These are phyloP conservation scores for Trichocladium uniseriatum DNA, from an alignment of 495 filamentous ascomycete species.

Conservation along the genomic window DNA sequence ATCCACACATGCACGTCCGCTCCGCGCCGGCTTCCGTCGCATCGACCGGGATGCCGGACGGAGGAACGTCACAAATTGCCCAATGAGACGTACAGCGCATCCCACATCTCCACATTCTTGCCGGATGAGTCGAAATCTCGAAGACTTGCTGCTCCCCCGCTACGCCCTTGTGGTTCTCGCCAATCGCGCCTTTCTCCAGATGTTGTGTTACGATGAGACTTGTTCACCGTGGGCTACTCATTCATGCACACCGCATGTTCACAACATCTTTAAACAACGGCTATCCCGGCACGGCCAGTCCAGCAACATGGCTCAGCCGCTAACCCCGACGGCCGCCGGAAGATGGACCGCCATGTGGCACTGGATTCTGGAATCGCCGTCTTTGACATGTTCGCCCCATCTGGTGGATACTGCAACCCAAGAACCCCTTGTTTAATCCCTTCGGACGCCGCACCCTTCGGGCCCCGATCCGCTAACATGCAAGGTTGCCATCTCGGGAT, in stretches of 20 bases:
- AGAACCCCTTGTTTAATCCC: not conserved
- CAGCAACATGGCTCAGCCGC: not conserved
- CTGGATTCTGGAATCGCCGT: not conserved
- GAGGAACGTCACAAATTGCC: not conserved
- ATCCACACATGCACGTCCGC: conserved; percentile 4
- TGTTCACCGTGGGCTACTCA: too few relatives aligned
- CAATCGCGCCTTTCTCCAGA: not conserved
- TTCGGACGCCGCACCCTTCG: not conserved
- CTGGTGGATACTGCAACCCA: not conserved
- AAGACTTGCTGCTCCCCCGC: not conserved
- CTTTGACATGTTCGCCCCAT: not conserved
- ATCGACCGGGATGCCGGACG: not conserved
- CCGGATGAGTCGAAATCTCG: not conserved
- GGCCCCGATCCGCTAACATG: not conserved
- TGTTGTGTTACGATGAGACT: too few relatives aligned
- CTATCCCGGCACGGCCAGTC: not conserved
- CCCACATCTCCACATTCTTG: not conserved
- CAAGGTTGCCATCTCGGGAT: not conserved
- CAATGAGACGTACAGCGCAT: conserved; percentile 1
- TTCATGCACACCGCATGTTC: too few relatives aligned
- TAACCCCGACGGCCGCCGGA: not conserved
- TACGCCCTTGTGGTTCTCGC: not conserved
- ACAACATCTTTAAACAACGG: too few relatives aligned
- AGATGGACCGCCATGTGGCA: not conserved
- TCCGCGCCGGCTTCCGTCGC: conserved; percentile 3